These are phyloP conservation scores for Amanita rubescens DNA, from an alignment of 768 basidiomycete genomes.

Conservation along the genomic window DNA sequence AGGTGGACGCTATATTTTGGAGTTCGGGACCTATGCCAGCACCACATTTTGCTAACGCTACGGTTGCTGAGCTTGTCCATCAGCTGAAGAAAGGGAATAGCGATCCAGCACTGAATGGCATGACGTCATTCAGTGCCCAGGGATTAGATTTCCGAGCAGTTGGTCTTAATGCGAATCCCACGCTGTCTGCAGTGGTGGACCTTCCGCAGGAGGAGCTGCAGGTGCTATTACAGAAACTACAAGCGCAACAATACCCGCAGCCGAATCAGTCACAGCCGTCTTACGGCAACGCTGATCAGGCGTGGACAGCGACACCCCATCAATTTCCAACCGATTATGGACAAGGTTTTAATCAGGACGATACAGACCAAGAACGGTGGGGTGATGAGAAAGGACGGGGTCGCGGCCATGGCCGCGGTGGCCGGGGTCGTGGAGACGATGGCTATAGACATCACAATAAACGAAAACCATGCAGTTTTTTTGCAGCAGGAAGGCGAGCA, in stretches of 20 bases:
- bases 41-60: constrained; percentile 24
- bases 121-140: constrained; percentile 20
- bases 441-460: constrained; percentile 65
- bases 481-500: constrained; percentile 90
- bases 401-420: constrained; percentile 53
- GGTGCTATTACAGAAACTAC: constrained; percentile 43
- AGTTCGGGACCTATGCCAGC: constrained; percentile 29
- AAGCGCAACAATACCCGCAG: constrained; percentile 15
- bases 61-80: constrained; percentile 65
- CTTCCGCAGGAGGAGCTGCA: constrained; percentile 58
- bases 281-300: constrained; percentile 30
- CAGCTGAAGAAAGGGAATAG: constrained; percentile 45
- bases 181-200: constrained; percentile 35
- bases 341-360: constrained; percentile 38
- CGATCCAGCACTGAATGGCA: constrained; percentile 29
- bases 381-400: constrained; percentile 34
- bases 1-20: constrained; percentile 65
- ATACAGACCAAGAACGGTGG: constrained; percentile 38
- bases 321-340: constrained; percentile 43
- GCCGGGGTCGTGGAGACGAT: constrained; percentile 43
- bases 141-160: constrained; percentile 30
- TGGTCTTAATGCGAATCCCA: constrained; percentile 38
- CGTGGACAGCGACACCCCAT: constrained; percentile 31
- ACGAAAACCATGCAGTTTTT: constrained; percentile 88
- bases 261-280: constrained; percentile 34